These are phyloP conservation scores for Aspergillus alliaceus DNA, from an alignment of 2,329 filamentous ascomycete species.

Conservation along the genomic window DNA sequence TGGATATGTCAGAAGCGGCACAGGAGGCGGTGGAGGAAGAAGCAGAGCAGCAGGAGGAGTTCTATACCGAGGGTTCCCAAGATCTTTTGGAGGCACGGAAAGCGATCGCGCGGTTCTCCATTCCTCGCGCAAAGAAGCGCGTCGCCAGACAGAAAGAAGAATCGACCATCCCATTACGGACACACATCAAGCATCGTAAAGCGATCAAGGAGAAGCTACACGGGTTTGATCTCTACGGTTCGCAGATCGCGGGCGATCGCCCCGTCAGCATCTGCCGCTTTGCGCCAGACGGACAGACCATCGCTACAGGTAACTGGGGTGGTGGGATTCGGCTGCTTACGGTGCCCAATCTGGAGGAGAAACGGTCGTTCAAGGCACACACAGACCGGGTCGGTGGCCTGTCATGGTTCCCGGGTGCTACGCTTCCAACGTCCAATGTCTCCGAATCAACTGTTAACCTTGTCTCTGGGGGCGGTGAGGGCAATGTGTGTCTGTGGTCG, in stretches of 20 bases:
- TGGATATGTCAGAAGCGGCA: slow-evolving; percentile 51
- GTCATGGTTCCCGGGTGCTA: slow-evolving; percentile 84
- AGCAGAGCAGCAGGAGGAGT: slow-evolving; percentile 83
- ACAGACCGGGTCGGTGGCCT: slow-evolving; percentile 87
- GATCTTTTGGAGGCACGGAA: slow-evolving; percentile 74
- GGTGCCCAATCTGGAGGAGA: slow-evolving; percentile 78
- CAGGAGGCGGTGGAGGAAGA: slow-evolving; percentile 59
- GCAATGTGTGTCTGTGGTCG: slow-evolving; percentile 86
- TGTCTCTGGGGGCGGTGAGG: slow-evolving; percentile 86
- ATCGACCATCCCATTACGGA: slow-evolving; percentile 77
- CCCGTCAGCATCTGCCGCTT: slow-evolving; percentile 91
- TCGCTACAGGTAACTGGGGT: slow-evolving; percentile 91
- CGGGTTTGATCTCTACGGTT: slow-evolving; percentile 87
- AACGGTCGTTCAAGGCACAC: slow-evolving; percentile 75
- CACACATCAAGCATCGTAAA: slow-evolving; percentile 90
- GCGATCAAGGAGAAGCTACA: slow-evolving; percentile 78
- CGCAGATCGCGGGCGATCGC: slow-evolving; percentile 86
- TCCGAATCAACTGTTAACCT: slow-evolving; percentile 76
- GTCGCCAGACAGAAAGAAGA: slow-evolving; percentile 77
- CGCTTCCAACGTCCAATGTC: slow-evolving; percentile 67
- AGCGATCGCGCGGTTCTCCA: slow-evolving; percentile 77
- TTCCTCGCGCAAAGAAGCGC: slow-evolving; percentile 77
- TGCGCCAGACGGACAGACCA: slow-evolving; percentile 76
- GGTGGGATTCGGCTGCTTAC: slow-evolving; percentile 84
- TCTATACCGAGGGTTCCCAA: slow-evolving; percentile 81